These are phyloP conservation scores for Aspergillus wentii DNA, from an alignment of 495 filamentous ascomycete species.

Conservation along the genomic window DNA sequence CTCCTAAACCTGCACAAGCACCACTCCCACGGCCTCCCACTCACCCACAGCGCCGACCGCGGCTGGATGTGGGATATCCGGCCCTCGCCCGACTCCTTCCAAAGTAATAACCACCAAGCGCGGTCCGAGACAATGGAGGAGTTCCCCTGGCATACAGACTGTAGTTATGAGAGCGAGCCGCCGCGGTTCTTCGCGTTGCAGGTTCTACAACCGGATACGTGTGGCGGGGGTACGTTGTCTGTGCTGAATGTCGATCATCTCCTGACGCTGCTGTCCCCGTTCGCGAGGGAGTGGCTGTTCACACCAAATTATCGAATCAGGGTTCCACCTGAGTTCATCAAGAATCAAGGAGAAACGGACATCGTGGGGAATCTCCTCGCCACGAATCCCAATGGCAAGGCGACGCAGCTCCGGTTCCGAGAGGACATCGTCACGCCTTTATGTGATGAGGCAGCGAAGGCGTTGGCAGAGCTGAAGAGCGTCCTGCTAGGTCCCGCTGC, in stretches of 20 bases:
- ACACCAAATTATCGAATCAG: constrained; percentile 19
- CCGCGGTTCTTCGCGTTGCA: constrained; percentile 37
- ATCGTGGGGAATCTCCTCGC: constrained; percentile 20
- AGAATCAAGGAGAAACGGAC: constrained; percentile 5
- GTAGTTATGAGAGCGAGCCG: constrained; percentile 30
- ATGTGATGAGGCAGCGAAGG: constrained; percentile 11
- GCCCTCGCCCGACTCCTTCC: constrained; percentile 8
- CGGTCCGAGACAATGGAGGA: constrained; percentile 29
- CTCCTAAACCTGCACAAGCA: constrained; percentile 20
- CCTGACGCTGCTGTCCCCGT: constrained; percentile 12
- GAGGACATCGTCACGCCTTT: constrained; percentile 23
- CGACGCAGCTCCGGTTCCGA: constrained; percentile 20
- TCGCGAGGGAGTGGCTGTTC: constrained; percentile 11
- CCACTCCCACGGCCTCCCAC: constrained; percentile 24
- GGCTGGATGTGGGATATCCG: constrained; percentile 36
- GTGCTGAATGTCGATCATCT: constrained; percentile 22
- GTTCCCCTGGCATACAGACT: constrained; percentile 43
- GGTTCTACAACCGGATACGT: constrained; percentile 28
- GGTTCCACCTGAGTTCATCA: constrained; percentile 32
- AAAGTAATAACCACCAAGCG: constrained; percentile 15
- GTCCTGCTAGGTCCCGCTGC: constrained; percentile 3
- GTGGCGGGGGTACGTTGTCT: constrained; percentile 32
- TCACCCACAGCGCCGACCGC: constrained; percentile 28
- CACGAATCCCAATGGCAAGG: background rate
- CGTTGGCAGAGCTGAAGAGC: constrained; percentile 22